Conservation (phyloP, 2,329 filamentous ascomycete genomes). For the Stemphylium beticola region DNA sequence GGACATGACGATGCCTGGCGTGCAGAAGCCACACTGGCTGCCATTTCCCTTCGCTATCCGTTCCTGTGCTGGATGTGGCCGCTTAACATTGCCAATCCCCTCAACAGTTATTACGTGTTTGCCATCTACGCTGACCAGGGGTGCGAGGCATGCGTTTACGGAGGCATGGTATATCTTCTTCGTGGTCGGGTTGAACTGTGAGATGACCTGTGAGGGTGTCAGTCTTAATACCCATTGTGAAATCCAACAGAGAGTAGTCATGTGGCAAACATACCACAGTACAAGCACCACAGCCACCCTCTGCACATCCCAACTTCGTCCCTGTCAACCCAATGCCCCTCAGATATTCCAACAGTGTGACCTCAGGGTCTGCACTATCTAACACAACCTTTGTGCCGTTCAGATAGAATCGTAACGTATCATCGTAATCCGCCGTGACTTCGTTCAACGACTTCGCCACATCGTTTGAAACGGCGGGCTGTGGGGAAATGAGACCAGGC, state of each 20-base stretch:
- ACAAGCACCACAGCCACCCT: constrained; percentile 95
- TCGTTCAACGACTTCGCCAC: constrained; percentile 59
- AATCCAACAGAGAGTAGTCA: background rate
- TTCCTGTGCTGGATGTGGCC: constrained; percentile 88
- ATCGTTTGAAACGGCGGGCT: constrained; percentile 54
- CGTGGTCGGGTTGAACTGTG: constrained; percentile 91
- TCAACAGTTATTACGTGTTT: constrained; percentile 99
- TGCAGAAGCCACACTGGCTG: constrained; percentile 95
- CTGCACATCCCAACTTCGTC: constrained; percentile 94
- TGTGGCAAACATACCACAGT: constrained; percentile 69
- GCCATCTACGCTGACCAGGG: constrained; percentile 89
- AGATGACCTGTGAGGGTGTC: constrained; percentile 66
- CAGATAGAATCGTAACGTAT: constrained; percentile 89
- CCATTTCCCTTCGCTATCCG: constrained; percentile 89
- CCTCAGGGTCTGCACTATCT: constrained; percentile 86
- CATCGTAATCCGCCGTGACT: constrained; percentile 79
- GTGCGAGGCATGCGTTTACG: constrained; percentile 94
- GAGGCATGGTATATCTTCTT: constrained; percentile 94
- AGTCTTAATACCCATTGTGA: background rate
- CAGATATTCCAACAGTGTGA: constrained; percentile 91
- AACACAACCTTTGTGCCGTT: constrained; percentile 90
- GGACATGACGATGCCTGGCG: constrained; percentile 97
- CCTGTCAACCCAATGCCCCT: constrained; percentile 91
- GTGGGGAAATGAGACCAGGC: constrained; percentile 57
- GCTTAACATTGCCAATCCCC: constrained; percentile 87